A percentile compares a stretch with the other conserved stretches of the same genome.
phyloP scores from a whole-genome alignment of 306 rosid species.

The Pachyrhizus erosus region DNA sequence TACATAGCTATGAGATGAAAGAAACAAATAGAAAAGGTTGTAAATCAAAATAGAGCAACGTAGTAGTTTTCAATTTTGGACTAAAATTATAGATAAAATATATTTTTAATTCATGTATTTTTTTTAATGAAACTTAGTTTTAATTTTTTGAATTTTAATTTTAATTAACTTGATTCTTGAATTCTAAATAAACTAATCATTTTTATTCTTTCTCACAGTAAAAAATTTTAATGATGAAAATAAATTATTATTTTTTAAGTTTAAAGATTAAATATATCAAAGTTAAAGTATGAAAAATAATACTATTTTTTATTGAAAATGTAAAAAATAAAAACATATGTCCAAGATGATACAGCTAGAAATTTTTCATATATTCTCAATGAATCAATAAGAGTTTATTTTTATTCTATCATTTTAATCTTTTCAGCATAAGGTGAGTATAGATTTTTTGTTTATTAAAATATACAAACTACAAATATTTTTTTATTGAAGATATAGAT shows the following conservation, averaged over 20 bases:
- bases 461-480: not conserved
- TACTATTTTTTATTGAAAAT: no score
- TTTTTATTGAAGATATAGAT: not conserved
- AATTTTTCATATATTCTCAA: not conserved
- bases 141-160: no score
- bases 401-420: not conserved
- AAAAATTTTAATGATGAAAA: no score
- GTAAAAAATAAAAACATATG: no score
- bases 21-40: not conserved
- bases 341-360: not conserved
- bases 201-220: no score
- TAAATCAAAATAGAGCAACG: not conserved
- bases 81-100: not conserved
- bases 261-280: no score
- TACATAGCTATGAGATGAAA: not conserved
- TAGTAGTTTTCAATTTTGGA: not conserved
- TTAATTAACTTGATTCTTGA: no score
- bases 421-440: not conserved
- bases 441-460: not conserved
- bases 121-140: no score
- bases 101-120: no score
- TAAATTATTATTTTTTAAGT: no score
- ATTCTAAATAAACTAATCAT: no score
- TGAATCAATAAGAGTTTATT: not conserved
- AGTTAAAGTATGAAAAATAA: no score